A percentile compares a stretch with the other conserved stretches of the same genome.
Conservation (phyloP, 805 yeast species). For the Teunomyces lycoperdinae region DNA sequence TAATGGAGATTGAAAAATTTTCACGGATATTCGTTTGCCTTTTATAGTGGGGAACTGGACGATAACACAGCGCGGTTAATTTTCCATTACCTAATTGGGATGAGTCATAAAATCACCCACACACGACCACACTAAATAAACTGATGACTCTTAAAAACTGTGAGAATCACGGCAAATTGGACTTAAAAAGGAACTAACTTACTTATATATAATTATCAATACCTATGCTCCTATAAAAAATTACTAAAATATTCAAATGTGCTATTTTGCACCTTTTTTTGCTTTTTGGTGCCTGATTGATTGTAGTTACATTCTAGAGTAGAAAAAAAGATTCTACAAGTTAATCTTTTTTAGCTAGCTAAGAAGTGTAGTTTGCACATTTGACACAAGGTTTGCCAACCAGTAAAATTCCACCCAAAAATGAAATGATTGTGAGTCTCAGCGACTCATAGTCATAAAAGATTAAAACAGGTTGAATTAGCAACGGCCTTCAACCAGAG, state of each 20-base stretch:
- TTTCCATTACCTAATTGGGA: constrained; percentile 21
- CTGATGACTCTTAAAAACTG: no score
- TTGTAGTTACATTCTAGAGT: not conserved
- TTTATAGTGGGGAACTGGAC: constrained; percentile 15
- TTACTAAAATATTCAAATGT: no score
- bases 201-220: no score
- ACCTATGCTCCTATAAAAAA: no score
- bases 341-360: not conserved
- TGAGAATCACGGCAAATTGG: no score
- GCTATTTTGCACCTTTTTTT: no score
- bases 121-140: not conserved
- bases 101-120: constrained; percentile 17
- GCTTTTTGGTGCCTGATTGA: no score
- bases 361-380: not conserved
- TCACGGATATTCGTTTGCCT: constrained; percentile 11
- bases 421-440: not conserved
- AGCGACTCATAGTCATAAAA: constrained; percentile 3
- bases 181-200: no score
- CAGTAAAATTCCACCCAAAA: not conserved
- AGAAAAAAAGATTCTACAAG: not conserved
- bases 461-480: not conserved
- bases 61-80: constrained; percentile 31
- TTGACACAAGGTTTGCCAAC: not conserved
- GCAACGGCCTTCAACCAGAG: no score
- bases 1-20: constrained; percentile 8